Base-by-base conservation (phyloP, 1,139 yeast genomes). In the Sugiyamaella japonica region DNA sequence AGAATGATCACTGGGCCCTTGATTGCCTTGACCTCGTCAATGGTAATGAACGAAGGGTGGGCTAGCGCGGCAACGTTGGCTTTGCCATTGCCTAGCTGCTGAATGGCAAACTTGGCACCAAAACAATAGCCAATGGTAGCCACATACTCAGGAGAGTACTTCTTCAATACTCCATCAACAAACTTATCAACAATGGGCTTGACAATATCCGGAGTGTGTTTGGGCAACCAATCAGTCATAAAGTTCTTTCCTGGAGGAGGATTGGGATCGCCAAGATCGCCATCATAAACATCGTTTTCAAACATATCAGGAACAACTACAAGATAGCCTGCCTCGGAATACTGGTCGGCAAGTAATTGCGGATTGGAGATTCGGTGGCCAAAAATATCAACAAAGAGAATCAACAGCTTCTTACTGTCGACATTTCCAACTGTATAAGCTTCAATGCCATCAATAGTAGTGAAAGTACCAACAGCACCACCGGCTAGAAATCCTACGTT, bases 51-150 rank as follows among this genome's bases (percentile, higher is more conserved):
- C 1, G 95, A 84, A 13, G 97, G 96, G 69, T 89, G 97, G 8
- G 93, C 95, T 62, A 80, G 89, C 31, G 77, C 86, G 57, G 83
- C 65, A 29, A 82, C 70, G 16, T 71, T 61, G 31, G 80, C 70
- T 20, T 67, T 74, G 20, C 84, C 85, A n/a, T 70, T 69, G 1
- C 80, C 72, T 50, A 85, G 71, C 55, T 84, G 77, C 56, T 78
- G 81, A 48, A 85, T 66, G 28, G 79, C 83, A 62, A 73, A 82
- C 69, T 83, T 85, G 48, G 89, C 96, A 66, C 97, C 97, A 63
- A 77, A 89, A 73, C 97, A 89, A 76, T 88, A 84, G 17, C 97
- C 97, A 53, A 86, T 72, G 16, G 83, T 82, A 50, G 78, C 84
- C 25, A 85, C 59, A 60, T 77, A 82, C 52, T 78, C 73, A 8